Evolutionary conservation across 2,329 filamentous ascomycete species (phyloP), one percentile per base, ranked within the genome.

Genomic region (Monosporascus cannonballus): DNA sequence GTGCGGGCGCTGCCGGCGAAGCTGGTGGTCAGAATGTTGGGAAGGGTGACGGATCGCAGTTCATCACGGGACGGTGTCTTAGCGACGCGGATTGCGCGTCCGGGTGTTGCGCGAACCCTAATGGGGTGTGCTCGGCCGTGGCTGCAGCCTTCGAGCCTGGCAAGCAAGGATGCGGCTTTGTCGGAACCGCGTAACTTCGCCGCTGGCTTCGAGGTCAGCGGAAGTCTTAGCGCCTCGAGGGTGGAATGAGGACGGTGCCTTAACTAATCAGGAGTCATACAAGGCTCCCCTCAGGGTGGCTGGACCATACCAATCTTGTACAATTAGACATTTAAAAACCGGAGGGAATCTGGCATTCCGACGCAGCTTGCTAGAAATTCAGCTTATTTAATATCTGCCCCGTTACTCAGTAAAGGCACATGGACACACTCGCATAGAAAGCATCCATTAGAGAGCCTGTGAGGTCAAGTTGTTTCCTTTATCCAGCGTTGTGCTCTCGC

Each of bases 41-140:
- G 36, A 54, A 55, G 15, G 59, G 51, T 3, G 49, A 59, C 27
- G 63, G 58, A 11, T 47, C 46, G 2, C 64, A 68, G 53, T 67
- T 67, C 56, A 68, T 68, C 52, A 66, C 63, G 2, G 64, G 63
- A 3, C 58, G 60, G 54, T 68, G 65, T 51, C 49, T 59, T 2
- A 61, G 56, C 49, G 64, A 67, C 48, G 64, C 64, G 2, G 63
- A 66, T 47, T 67, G 65, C 39, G 62, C 61, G 4, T 55, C 56
- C 18, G 58, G 53, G 18, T 65, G 63, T 55, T 65, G 63, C 50
- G 61, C 60, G 15, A 54, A 49, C 25, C 58, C 58, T 15, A 59
- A 52, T 44, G 61, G 60, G 24, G 61, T 62, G 25, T 65, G 63
- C 50, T 63, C 62, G 18, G 63, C 59, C 14, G 20, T 50, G 5